A percentile compares a stretch with the other conserved stretches of the same genome.
Evolutionary conservation across 2,329 filamentous ascomycete species (phyloP).

Genomic region (Triangularia setosa): DNA sequence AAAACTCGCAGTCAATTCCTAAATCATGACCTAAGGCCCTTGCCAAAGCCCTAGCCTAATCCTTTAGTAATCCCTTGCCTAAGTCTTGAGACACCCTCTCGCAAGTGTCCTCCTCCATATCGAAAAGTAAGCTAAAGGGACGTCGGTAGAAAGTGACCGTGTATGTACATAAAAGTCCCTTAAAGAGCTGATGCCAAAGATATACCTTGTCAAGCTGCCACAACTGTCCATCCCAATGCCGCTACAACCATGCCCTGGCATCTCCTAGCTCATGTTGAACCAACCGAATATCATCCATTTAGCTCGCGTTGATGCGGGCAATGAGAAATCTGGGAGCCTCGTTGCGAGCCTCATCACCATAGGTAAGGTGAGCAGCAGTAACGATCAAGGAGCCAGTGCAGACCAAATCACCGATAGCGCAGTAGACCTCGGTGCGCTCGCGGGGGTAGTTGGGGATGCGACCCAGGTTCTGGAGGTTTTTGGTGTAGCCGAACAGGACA

Average conservation of each 20-base stretch:
- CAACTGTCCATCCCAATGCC: background rate
- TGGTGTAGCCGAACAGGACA: slow-evolving; percentile 36
- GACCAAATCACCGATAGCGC: slow-evolving; percentile 31
- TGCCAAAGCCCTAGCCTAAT: no score
- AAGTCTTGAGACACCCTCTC: background rate
- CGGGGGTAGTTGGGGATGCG: slow-evolving; percentile 36
- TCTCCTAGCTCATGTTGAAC: background rate
- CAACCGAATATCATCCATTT: background rate
- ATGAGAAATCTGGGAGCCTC: slow-evolving; percentile 15
- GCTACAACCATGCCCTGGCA: background rate
- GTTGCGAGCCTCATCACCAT: slow-evolving; percentile 11
- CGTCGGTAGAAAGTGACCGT: background rate
- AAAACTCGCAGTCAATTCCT: slow-evolving; percentile 1
- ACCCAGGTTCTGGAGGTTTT: slow-evolving; percentile 40
- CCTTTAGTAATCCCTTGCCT: no score
- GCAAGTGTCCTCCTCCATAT: background rate
- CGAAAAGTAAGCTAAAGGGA: background rate
- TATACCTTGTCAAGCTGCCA: background rate
- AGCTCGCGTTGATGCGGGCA: slow-evolving; percentile 4
- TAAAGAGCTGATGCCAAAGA: background rate
- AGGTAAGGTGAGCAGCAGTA: slow-evolving; percentile 32
- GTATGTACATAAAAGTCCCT: background rate
- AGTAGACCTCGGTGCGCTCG: slow-evolving; percentile 36
- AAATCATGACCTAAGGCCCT: background rate
- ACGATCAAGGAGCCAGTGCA: slow-evolving; percentile 35